Conservation (phyloP, 2,329 filamentous ascomycete species). For the Arthrobotrys musiformis region DNA sequence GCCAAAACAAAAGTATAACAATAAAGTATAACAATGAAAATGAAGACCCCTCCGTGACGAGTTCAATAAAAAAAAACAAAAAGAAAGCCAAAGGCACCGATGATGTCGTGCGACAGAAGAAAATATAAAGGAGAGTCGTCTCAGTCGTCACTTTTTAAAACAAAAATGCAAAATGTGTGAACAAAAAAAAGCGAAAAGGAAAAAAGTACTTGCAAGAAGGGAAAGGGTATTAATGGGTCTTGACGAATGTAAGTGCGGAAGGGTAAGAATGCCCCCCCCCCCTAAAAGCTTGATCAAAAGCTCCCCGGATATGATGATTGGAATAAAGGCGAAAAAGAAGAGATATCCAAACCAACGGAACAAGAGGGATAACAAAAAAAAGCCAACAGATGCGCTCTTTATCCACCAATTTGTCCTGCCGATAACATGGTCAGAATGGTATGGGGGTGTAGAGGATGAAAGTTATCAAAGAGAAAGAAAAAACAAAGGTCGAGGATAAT, state of each 20-base stretch:
- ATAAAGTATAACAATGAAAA: neutral
- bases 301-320: slow-evolving; percentile 14
- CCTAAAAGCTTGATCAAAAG: slow-evolving; percentile 42
- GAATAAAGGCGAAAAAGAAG: slow-evolving; percentile 1
- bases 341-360: slow-evolving; percentile 21
- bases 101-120: slow-evolving; percentile 44
- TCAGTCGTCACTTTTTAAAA: slow-evolving; percentile 36
- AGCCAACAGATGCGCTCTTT: slow-evolving; percentile 25
- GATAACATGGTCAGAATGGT: slow-evolving; percentile 48
- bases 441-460: slow-evolving; percentile 42
- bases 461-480: neutral
- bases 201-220: slow-evolving; percentile 12
- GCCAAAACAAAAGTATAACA: slow-evolving; percentile 10
- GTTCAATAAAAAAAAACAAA: slow-evolving; percentile 14
- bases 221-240: slow-evolving; percentile 20
- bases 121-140: slow-evolving; percentile 51
- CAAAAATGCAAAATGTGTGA: neutral
- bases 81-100: neutral
- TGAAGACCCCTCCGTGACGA: slow-evolving; percentile 8
- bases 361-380: slow-evolving; percentile 4
- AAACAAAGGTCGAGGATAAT: neutral
- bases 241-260: slow-evolving; percentile 5
- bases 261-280: neutral
- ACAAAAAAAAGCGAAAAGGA: neutral
- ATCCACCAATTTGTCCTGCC: slow-evolving; percentile 55